phyloP scores from a whole-genome alignment of 768 basidiomycete genomes.

The Mycena galopus region DNA sequence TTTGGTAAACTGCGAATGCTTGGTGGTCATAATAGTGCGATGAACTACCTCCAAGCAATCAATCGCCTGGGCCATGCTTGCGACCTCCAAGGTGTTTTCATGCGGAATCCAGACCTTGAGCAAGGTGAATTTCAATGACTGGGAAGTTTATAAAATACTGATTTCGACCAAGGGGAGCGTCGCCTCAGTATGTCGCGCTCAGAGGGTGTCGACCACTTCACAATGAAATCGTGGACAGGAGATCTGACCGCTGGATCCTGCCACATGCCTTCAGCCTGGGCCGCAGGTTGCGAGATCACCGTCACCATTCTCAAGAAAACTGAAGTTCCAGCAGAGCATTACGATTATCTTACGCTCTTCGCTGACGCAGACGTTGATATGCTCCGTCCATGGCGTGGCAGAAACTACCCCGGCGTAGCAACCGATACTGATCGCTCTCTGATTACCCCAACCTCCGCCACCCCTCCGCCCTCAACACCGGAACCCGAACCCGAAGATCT shows the following conservation, averaged over 20 bases:
- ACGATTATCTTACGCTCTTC: background rate
- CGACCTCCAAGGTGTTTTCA: constrained; percentile 6
- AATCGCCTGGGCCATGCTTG: constrained; percentile 12
- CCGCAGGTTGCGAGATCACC: background rate
- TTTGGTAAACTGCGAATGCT: constrained; percentile 41
- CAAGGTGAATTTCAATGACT: no score
- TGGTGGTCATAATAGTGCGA: constrained; percentile 16
- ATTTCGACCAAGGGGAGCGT: background rate
- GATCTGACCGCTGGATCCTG: background rate
- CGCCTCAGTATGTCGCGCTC: constrained; percentile 15
- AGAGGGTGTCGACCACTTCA: constrained; percentile 21
- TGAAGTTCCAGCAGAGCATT: background rate
- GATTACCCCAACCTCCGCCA: background rate
- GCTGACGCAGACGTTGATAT: background rate
- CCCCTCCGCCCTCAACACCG: background rate
- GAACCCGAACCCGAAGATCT: background rate
- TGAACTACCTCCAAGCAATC: constrained; percentile 15
- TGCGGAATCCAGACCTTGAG: constrained; percentile 11
- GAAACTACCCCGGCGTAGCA: background rate
- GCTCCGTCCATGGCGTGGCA: background rate
- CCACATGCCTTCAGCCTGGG: background rate
- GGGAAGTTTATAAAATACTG: no score
- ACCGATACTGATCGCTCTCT: background rate
- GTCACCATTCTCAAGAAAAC: background rate
- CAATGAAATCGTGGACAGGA: background rate